Percentiles rank a stretch among this genome's conserved stretches.
These are phyloP conservation scores for Blattamonas nauphoetae DNA, from an alignment of 78 protist species.

Conservation along the genomic window DNA sequence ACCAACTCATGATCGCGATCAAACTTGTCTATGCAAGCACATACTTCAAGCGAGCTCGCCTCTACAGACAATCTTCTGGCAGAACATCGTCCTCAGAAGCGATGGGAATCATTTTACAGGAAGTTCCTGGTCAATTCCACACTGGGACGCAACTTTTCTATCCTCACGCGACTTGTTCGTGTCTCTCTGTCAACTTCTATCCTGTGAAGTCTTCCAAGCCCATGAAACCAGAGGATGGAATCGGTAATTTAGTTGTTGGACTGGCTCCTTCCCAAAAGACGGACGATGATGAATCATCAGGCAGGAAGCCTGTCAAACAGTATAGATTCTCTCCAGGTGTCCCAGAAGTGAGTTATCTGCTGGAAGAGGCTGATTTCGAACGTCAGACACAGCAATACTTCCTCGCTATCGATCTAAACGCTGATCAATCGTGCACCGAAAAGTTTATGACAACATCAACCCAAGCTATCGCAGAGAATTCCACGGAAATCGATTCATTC, in stretches of 20 bases:
- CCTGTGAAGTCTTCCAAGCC: neutral
- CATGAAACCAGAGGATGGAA: neutral
- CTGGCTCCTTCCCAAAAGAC: neutral
- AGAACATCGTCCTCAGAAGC: neutral
- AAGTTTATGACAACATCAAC: no score
- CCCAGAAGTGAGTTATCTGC: neutral
- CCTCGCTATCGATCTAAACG: neutral
- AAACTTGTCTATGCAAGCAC: neutral
- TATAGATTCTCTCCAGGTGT: neutral
- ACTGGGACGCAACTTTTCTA: neutral
- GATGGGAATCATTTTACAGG: neutral
- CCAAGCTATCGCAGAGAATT: no score
- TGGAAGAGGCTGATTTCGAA: neutral
- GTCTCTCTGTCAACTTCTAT: neutral
- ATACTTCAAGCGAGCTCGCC: neutral
- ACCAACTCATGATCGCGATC: neutral
- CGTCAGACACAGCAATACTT: neutral
- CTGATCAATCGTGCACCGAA: neutral
- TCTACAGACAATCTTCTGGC: neutral
- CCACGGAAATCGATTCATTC: no score
- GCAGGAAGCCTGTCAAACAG: neutral
- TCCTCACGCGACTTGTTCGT: neutral
- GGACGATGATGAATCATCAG: neutral
- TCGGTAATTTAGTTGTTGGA: neutral
- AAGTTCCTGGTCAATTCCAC: neutral